These are phyloP conservation scores for Ogataea naganishii DNA, from an alignment of 805 yeast genomes.

Conservation along the genomic window DNA sequence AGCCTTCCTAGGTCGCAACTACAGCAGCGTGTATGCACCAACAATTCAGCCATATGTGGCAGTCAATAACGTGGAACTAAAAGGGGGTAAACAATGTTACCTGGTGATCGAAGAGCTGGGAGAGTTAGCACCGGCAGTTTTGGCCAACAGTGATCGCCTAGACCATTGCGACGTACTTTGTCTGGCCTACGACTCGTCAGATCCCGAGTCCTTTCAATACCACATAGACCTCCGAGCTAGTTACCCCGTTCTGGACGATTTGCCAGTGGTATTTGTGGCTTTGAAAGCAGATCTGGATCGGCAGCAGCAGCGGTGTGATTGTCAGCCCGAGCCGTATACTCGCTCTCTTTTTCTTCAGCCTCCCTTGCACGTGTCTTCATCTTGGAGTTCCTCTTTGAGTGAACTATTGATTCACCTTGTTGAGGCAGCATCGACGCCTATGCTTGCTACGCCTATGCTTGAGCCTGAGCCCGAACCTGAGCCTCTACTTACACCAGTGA, in stretches of 20 bases:
- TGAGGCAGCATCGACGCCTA: slow-evolving; percentile 79
- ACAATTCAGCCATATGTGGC: slow-evolving; percentile 75
- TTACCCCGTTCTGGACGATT: slow-evolving; percentile 46
- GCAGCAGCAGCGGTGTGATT: slow-evolving; percentile 82
- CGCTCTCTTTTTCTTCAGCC: slow-evolving; percentile 57
- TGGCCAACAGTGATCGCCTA: slow-evolving; percentile 59
- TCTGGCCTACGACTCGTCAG: slow-evolving; percentile 86
- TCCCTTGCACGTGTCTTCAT: slow-evolving; percentile 84
- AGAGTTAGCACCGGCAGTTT: slow-evolving; percentile 71
- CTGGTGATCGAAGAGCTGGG: slow-evolving; percentile 86
- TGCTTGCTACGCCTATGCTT: slow-evolving; percentile 66
- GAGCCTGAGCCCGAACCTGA: slow-evolving; percentile 55
- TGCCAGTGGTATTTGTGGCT: slow-evolving; percentile 87
- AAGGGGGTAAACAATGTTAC: slow-evolving; percentile 94
- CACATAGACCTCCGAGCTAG: slow-evolving; percentile 59
- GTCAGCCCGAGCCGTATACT: slow-evolving; percentile 84
- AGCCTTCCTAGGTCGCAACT: slow-evolving; percentile 69
- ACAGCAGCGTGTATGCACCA: slow-evolving; percentile 66
- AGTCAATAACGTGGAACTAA: slow-evolving; percentile 86
- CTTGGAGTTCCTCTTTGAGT: slow-evolving; percentile 80
- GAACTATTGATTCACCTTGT: slow-evolving; percentile 83
- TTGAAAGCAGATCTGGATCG: slow-evolving; percentile 92
- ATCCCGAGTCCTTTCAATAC: slow-evolving; percentile 88
- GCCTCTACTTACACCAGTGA: slow-evolving; percentile 37
- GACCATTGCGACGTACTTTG: slow-evolving; percentile 90